These are phyloP conservation scores for Paradendryphiella salina DNA, from an alignment of 2,329 filamentous ascomycete species.

Conservation along the genomic window DNA sequence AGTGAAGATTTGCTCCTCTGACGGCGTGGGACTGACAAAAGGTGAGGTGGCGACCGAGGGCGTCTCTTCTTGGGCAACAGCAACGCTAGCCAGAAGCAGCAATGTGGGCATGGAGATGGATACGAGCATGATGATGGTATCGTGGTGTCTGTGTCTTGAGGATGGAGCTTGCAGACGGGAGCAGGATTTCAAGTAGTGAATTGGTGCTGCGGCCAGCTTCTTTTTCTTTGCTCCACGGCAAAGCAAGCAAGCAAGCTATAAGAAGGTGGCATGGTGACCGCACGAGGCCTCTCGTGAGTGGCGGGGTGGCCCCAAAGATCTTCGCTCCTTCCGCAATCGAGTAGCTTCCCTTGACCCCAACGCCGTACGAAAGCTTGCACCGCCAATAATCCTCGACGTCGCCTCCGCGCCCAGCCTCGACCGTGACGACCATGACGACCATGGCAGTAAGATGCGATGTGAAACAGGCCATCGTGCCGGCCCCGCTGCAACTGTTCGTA, in stretches of 20 bases:
- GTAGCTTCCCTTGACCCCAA: conserved; percentile 24
- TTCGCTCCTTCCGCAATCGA: conserved; percentile 41
- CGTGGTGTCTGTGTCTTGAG: neutral
- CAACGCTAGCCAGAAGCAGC: conserved; percentile 35
- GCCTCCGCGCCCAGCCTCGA: conserved; percentile 14
- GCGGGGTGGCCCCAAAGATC: conserved; percentile 20
- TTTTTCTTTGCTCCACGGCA: too few relatives aligned
- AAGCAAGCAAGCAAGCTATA: neutral
- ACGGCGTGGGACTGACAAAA: conserved; percentile 17
- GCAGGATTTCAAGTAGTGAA: too few relatives aligned
- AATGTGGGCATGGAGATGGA: conserved; percentile 27
- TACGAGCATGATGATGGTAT: conserved; percentile 28
- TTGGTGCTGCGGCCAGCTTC: too few relatives aligned
- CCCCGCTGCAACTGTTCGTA: conserved; percentile 41
- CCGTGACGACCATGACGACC: conserved; percentile 41
- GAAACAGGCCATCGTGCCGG: conserved; percentile 33
- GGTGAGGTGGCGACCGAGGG: conserved; percentile 21
- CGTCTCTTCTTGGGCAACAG: conserved; percentile 18
- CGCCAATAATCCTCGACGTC: conserved; percentile 23
- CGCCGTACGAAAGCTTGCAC: conserved; percentile 28
- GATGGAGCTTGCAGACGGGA: neutral
- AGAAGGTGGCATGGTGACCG: conserved; percentile 2
- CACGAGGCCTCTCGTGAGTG: conserved; percentile 22
- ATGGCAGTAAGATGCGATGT: conserved; percentile 16
- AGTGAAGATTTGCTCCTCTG: conserved; percentile 30